Percentiles rank a stretch among this genome's conserved stretches.
phyloP scores from a whole-genome alignment of 441 rosid genomes.

The Adansonia gregorii region DNA sequence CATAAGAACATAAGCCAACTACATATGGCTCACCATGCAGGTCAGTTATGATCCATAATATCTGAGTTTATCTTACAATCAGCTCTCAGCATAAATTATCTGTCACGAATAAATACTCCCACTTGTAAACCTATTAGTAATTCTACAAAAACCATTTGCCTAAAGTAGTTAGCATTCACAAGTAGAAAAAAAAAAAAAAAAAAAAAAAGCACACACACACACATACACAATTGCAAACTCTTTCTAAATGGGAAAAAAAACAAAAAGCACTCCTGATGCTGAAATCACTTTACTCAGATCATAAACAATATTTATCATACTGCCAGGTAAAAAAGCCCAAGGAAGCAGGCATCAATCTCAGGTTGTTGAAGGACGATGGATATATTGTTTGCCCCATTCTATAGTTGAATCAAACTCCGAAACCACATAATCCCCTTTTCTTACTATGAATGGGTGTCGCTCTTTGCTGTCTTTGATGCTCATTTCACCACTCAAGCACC shows the following conservation, averaged over 20 bases:
- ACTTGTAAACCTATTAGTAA: neutral
- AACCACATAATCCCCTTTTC: neutral
- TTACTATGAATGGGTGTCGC: neutral
- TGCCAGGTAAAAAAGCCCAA: neutral
- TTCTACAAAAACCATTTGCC: neutral
- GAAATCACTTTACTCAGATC: neutral
- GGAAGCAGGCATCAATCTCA: neutral
- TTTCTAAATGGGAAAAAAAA: neutral
- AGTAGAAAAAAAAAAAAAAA: too few relatives aligned
- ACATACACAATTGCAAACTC: neutral
- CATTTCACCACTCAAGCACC: neutral
- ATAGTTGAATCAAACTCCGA: neutral
- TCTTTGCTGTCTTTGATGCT: neutral
- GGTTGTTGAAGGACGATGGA: neutral
- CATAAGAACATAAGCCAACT: conserved; percentile 2
- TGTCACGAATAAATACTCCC: neutral
- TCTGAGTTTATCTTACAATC: neutral
- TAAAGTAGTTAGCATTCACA: neutral
- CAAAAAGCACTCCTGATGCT: neutral
- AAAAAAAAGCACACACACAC: too few relatives aligned
- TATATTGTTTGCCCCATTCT: neutral
- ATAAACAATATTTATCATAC: neutral
- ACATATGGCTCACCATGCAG: neutral
- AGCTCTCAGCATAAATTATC: neutral
- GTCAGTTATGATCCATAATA: neutral